Base-by-base conservation (phyloP, 805 yeast species). In the Groenewaldozyma tartarivorans region DNA sequence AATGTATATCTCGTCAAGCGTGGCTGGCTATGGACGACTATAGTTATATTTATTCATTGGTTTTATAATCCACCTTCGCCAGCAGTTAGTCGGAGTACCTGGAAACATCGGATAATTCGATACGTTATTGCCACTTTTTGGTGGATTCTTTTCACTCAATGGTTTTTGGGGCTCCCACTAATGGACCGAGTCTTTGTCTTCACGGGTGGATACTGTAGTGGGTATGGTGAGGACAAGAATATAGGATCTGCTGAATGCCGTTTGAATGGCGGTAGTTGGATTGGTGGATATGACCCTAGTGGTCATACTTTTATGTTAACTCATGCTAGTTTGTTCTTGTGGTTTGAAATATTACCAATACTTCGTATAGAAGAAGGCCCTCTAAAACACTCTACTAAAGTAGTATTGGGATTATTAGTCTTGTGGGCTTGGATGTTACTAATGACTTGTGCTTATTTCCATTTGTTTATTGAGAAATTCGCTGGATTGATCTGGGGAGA, bases 251-350 rank as follows among this genome's bases (percentile, higher is more conserved):
- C 75, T 0, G 57, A 66, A 1, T 73, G 92, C 57, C 60, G 92
- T 57, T 39, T 55, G 45, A 21, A 72, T 53, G 86, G 78, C 38
- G 81, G 97, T 0, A 43, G 52, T 13, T 82, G 90, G 92, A 46
- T 49, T 5, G 86, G 95, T 0, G 98, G 98, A 0, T 95, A 86
- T 56, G 98, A 92, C 63, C 95, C 97, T 4, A 80, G 90, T 46
- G 98, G 98, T 0, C 98, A 92, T 56, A 80, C 85, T 1, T 92
- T 88, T 52, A 58, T 92, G 33, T 63, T 90, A 35, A 71, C 80
- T 4, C 81, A 80, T 44, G 69, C 84, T 5, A 72, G 80, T 22
- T 56, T 80, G 41, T 72, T 81, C 42, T 54, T 90, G 48, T 66
- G 82, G 54, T 75, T 76, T 42, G 96, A 88, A 55, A 55, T 75